Evolutionary conservation across 75 land plant species (phyloP), one percentile per base, ranked within the genome.

Genomic region (Gnetum montanum): DNA sequence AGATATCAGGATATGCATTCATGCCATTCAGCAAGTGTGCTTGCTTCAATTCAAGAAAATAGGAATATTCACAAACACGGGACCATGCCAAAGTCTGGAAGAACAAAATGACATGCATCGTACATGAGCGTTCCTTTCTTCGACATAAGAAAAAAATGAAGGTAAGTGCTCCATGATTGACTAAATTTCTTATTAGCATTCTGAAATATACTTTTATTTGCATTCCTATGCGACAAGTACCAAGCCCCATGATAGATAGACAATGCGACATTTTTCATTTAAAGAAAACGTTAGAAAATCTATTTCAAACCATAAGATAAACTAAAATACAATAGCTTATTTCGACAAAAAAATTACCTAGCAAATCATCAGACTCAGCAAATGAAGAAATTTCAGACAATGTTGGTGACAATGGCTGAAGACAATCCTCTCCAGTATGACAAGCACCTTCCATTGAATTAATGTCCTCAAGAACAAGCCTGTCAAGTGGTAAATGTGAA

Each of bases 331-430:
- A 48, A 3, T n/a, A n/a, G n/a, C n/a, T n/a, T n/a, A n/a, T n/a
- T n/a, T n/a, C n/a, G n/a, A n/a, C n/a, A n/a, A 24, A 48, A 43
- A 48, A 1, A 4, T 5, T 34, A 53, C 55, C 55, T 53, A 53
- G 36, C 11, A 53, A 53, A 33, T 53, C 55, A 33, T 34, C 55
- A 20, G 55, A 23, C 10, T 53, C 55, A 4, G 55, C 15, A 53
- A 53, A 53, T 34, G 55, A 53, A 22, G 55, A 33, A 53, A 53
- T 34, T 30, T 53, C 55, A 31, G 34, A 36, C 36, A 53, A 53
- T 2, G 55, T 34, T 31, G 55, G 55, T 11, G 55, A 53, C n/a
- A 53, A 31, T 11, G 55, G 55, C 31, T 20, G 35, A 53, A 31
- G 36, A 20, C 31, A 53, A 8, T 53, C 55, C 26, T 30, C 37